These are phyloP conservation scores for Teunomyces aglyptinius DNA, from an alignment of 805 yeast species.

Conservation along the genomic window DNA sequence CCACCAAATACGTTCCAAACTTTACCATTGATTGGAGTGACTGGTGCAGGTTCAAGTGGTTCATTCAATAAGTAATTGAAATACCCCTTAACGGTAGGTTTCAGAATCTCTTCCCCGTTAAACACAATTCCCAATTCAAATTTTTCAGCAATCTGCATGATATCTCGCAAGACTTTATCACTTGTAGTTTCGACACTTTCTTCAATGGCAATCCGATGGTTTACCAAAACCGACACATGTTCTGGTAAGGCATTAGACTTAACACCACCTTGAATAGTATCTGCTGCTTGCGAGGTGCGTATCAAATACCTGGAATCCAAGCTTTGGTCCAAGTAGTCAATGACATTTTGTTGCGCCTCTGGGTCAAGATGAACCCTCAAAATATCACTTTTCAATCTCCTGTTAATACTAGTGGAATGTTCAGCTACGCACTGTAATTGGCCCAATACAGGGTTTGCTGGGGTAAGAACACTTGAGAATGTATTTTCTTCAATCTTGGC, in stretches of 20 bases:
- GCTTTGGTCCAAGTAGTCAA: conserved; percentile 29
- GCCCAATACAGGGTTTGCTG: conserved; percentile 43
- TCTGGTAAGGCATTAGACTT: conserved; percentile 53
- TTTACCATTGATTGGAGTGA: conserved; percentile 31
- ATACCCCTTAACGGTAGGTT: conserved; percentile 28
- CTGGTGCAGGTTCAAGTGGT: conserved; percentile 38
- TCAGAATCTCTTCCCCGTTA: conserved; percentile 22
- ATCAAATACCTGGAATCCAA: conserved; percentile 33
- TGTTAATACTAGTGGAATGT: conserved; percentile 34
- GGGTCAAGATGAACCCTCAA: conserved; percentile 35
- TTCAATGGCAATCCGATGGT: conserved; percentile 49
- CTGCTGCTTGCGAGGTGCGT: conserved; percentile 49
- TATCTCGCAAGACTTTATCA: conserved; percentile 30
- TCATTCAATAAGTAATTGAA: conserved; percentile 26
- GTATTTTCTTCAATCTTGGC: conserved; percentile 36
- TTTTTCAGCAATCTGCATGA: conserved; percentile 31
- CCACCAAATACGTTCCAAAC: conserved; percentile 38
- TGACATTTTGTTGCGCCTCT: conserved; percentile 36
- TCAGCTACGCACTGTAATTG: conserved; percentile 48
- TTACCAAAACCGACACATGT: conserved; percentile 40
- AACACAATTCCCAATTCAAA: conserved; percentile 36
- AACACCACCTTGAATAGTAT: conserved; percentile 47
- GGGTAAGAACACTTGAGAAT: conserved; percentile 37
- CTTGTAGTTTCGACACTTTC: conserved; percentile 32
- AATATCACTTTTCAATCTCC: conserved; percentile 33